Evolutionary conservation across 2,329 filamentous ascomycete genomes (phyloP), one percentile per base, ranked within the genome.

Genomic region (Aspergillus sp.): DNA sequence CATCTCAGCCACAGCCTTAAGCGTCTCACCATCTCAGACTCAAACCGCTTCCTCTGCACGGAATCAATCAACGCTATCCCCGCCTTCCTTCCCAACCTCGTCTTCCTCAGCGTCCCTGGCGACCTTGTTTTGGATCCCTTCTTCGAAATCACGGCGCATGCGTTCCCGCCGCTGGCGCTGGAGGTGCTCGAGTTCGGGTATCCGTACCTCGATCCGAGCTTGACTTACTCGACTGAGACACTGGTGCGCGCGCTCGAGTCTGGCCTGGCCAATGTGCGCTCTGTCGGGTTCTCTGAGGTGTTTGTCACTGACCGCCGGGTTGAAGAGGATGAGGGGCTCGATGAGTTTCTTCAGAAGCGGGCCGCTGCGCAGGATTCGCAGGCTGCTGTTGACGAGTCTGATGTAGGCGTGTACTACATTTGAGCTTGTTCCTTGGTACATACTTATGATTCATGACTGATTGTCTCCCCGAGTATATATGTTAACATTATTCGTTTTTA

Each of bases 61-160:
- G 61, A 63, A 30, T 64, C 59, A 6, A 60, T 68, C 35, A 61
- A 60, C 35, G 51, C 58, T 9, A 60, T 68, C 20, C 61, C 62
- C 1, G 49, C 53, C 8, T 65, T 63, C 22, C 53, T 70, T 3
- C 64, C 64, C 2, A 54, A 52, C 8, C 51, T 70, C 6, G 55
- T 51, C 20, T 66, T 61, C 48, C 65, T 70, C 44, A 66, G 64
- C 38, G 43, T 70, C 11, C 67, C 66, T 9, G 68, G 67, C n/a
- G 62, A 65, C 33, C 46, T 65, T n/a, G 57, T 67, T 13, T 55
- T 60, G 7, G 55, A 63, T 13, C 57, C 52, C 3, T 65, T 69
- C 50, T 64, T 70, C 53, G 58, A 65, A 14, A 56, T 62, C 42
- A 53, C 66, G 11, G 36, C 38, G 22, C 51, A 55, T 30, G 44